Base-by-base conservation (phyloP, 768 basidiomycete genomes). In the Termitomyces bulborhizus region DNA sequence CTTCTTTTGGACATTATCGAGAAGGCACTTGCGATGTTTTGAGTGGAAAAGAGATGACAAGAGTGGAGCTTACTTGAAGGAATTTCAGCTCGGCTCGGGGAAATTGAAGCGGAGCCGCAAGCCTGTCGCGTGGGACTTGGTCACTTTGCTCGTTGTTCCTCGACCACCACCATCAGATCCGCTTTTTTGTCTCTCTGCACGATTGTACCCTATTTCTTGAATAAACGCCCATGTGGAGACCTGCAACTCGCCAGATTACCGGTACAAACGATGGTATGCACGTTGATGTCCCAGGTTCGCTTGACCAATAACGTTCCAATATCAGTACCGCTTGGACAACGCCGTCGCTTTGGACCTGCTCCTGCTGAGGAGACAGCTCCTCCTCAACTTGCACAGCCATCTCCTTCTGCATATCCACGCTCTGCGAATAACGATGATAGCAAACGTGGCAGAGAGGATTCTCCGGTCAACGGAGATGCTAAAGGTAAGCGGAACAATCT, bases 291-390 rank as follows among this genome's bases (percentile, higher is more conserved):
- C 46, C 27, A 32, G 53, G 57, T 55, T 41, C 50, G 16, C 36
- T 43, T 59, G 41, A 55, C 57, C 48, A 51, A 53, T 70, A 8
- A 9, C 66, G 36, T 51, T 58, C 55, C 31, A 9, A n/a, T 41
- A 40, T 37, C 60, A 85, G 87, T 84, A 62, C 94, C 94, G 1
- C 82, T 97, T 56, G 92, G 90, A 49, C 81, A 84, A 63, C 87
- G 90, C 66, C 89, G 94, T 66, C 87, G 94, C 53, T 97, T 97
- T 73, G 94, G 94, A 50, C 88, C 91, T 46, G 86, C 88, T 29
- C 88, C 90, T 4, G 75, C 82, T 39, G 94, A 95, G 67, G 93
- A 93, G 66, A 75, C 72, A 27, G 83, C 84, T 18, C 88, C 90
- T 27, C 90, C 91, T 60, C 90, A 91, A 64, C 83, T 92, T 51